phyloP scores from a whole-genome alignment of 306 rosid genomes.

The Arachis hypogaea region DNA sequence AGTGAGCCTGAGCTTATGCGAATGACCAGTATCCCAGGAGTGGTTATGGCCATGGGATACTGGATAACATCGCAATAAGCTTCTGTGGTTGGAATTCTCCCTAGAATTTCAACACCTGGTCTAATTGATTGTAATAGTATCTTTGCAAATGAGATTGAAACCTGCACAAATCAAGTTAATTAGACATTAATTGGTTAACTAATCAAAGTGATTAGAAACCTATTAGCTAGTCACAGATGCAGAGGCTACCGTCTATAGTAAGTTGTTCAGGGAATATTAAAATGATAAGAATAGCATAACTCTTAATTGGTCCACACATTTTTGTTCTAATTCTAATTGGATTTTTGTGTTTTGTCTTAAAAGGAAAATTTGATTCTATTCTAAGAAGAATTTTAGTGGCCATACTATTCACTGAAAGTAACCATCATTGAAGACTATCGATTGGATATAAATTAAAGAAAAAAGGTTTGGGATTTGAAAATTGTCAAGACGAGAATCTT shows the following conservation, averaged over 20 bases:
- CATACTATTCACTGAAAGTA: background rate
- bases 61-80: constrained; percentile 65
- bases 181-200: background rate
- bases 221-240: no score
- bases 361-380: background rate
- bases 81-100: constrained; percentile 77
- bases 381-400: background rate
- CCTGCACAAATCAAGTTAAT: constrained; percentile 50
- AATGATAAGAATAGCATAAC: background rate
- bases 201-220: no score
- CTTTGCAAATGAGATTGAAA: constrained; percentile 76
- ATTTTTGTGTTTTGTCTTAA: background rate
- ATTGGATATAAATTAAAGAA: background rate
- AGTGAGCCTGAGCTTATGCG: constrained; percentile 76
- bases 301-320: background rate
- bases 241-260: background rate
- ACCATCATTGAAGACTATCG: background rate
- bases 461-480: background rate
- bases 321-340: background rate
- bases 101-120: constrained; percentile 73
- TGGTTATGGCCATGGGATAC: constrained; percentile 77
- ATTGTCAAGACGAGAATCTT: background rate
- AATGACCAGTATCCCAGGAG: constrained; percentile 63
- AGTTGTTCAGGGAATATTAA: background rate
- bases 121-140: constrained; percentile 69